Percentiles rank a stretch among this genome's conserved stretches.
Evolutionary conservation across 225 moss, liverwort and hornwort species (phyloP).

Genomic region (Antitrichia curtipendula): DNA sequence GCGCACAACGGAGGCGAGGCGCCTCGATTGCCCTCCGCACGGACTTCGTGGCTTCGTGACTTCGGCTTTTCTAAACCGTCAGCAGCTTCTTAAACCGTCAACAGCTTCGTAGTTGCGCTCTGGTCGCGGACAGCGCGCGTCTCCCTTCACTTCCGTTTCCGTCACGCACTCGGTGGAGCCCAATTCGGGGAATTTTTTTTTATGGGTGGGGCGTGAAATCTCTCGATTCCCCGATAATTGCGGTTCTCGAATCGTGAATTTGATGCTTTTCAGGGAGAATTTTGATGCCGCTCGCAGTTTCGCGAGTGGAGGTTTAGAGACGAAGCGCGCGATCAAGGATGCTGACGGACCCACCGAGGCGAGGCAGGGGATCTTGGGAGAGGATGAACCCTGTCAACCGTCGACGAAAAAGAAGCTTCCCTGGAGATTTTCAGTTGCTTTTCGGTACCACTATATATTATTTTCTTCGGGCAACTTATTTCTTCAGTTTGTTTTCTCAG

Average conservation of each 20-base stretch:
- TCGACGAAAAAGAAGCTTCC: neutral
- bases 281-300: neutral
- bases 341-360: neutral
- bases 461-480: neutral
- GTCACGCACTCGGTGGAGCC: neutral
- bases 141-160: neutral
- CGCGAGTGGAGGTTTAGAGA: too few species aligned
- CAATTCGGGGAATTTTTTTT: neutral
- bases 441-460: neutral
- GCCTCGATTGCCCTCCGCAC: neutral
- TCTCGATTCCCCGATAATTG: neutral
- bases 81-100: neutral
- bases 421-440: neutral
- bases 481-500: neutral
- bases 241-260: neutral
- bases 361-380: neutral
- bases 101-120: neutral
- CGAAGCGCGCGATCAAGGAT: neutral
- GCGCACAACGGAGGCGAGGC: constrained; percentile 6
- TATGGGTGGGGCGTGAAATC: neutral
- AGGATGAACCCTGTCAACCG: neutral
- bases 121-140: neutral
- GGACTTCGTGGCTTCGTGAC: neutral
- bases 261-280: neutral
- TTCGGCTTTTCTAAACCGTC: neutral